A percentile compares a stretch with the other conserved stretches of the same genome.
Evolutionary conservation across 2,329 filamentous ascomycete genomes (phyloP).

Genomic region (Paracamarosporium sp.): DNA sequence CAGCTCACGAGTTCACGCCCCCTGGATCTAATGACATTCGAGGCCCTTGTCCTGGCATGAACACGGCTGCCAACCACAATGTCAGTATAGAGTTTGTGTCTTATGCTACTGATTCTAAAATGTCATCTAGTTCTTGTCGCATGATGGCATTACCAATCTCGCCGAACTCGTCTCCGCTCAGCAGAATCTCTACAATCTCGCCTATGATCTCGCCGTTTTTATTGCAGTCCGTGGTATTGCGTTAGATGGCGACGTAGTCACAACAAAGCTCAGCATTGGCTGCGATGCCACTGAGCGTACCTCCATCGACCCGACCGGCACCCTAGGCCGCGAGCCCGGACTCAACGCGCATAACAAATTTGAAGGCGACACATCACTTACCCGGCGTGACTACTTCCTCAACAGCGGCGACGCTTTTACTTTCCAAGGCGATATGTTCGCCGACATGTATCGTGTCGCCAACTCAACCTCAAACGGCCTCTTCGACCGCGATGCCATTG

Average conservation of each 20-base stretch:
- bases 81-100: neutral
- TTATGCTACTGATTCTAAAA: conserved; percentile 1
- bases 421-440: conserved; percentile 14
- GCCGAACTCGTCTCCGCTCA: conserved; percentile 54
- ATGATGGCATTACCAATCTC: conserved; percentile 52
- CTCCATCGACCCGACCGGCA: conserved; percentile 22
- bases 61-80: conserved; percentile 51
- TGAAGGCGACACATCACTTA: conserved; percentile 50
- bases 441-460: conserved; percentile 32
- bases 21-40: conserved; percentile 48
- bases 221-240: conserved; percentile 50
- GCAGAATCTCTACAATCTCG: conserved; percentile 55
- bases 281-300: conserved; percentile 54
- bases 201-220: conserved; percentile 49
- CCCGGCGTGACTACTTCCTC: conserved; percentile 47
- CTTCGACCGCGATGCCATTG: conserved; percentile 47
- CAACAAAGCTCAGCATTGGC: conserved; percentile 53
- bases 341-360: conserved; percentile 56
- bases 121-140: conserved; percentile 46
- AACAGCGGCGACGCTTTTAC: neutral
- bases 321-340: conserved; percentile 47
- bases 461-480: conserved; percentile 35
- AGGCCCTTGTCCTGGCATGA: conserved; percentile 51
- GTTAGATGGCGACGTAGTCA: conserved; percentile 47
- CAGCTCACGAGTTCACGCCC: conserved; percentile 44